These are phyloP conservation scores for Globisporangium parvum DNA, from an alignment of 352 stramenopile species.

Conservation along the genomic window DNA sequence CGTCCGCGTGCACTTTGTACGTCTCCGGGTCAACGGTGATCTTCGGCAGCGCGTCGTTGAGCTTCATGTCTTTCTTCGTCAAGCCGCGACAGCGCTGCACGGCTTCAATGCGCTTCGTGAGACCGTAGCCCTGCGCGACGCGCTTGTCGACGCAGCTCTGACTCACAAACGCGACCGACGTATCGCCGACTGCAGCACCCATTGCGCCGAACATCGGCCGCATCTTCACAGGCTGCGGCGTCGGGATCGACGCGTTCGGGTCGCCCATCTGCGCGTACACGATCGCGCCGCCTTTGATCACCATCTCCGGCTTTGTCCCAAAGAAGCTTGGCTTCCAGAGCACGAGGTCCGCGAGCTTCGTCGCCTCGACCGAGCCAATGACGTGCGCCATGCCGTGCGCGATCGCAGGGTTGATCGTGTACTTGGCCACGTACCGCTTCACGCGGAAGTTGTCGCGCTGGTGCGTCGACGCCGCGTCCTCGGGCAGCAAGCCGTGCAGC, in stretches of 20 bases:
- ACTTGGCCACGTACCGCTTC: constrained; percentile 95
- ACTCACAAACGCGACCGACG: constrained; percentile 90
- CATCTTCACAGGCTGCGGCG: constrained; percentile 95
- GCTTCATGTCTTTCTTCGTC: constrained; percentile 95
- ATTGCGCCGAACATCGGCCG: constrained; percentile 91
- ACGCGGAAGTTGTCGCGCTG: constrained; percentile 93
- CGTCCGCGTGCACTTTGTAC: constrained; percentile 92
- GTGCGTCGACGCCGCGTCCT: constrained; percentile 63
- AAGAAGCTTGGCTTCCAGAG: constrained; percentile 96
- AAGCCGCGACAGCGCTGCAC: constrained; percentile 82
- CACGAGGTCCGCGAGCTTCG: constrained; percentile 93
- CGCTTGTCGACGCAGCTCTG: constrained; percentile 68
- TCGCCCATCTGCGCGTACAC: constrained; percentile 96
- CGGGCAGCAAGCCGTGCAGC: constrained; percentile 80
- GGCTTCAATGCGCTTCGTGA: constrained; percentile 84
- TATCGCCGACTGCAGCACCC: constrained; percentile 44
- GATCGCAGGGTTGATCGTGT: constrained; percentile 97
- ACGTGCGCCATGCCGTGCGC: constrained; percentile 95
- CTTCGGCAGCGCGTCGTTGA: constrained; percentile 92
- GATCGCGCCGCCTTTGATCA: constrained; percentile 95
- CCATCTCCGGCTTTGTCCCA: constrained; percentile 94
- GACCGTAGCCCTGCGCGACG: constrained; percentile 61
- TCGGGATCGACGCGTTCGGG: constrained; percentile 95
- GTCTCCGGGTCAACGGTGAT: constrained; percentile 96
- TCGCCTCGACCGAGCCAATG: constrained; percentile 91